Base-by-base conservation (phyloP, 345 rosid species). In the Populus deltoides region DNA sequence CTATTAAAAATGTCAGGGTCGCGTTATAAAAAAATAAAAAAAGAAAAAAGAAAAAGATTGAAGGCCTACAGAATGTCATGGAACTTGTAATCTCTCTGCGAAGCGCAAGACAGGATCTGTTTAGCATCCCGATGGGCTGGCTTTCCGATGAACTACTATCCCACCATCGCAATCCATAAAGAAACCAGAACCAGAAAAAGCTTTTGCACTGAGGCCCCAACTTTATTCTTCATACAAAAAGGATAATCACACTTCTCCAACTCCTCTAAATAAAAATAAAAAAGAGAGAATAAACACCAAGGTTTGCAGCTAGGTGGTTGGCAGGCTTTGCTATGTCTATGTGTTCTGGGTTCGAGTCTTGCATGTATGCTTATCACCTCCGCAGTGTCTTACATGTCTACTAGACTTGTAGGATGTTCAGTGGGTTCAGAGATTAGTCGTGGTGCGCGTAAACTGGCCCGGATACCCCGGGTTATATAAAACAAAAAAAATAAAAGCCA, bases 221-320 rank as follows among this genome's bases (percentile, higher is more conserved):
- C 71, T 79, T 83, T 85, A 83, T 86, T 86, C 84, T 75, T 78
- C 72, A 33, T 69, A 82, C 87, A 82, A 75, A 82, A 71, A 68
- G 66, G 81, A 80, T 83, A 65, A 79, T 70, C 77, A 80, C 67
- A 82, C 70, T 78, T 79, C 72, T 70, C 81, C 85, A 75, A 74
- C 81, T 77, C 81, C 81, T 77, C 77, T 20, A 73, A 1, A 27
- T 27, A n/a, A n/a, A n/a, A n/a, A n/a, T n/a, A 27, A 35, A 73
- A 31, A 74, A 68, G 68, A 67, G 80, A 65, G 59, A 71, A 70
- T 41, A n/a, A n/a, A n/a, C n/a, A n/a, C n/a, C n/a, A n/a, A n/a
- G n/a, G n/a, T n/a, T n/a, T n/a, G n/a, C n/a, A n/a, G n/a, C n/a
- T n/a, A n/a, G n/a, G n/a, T n/a, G n/a, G n/a, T n/a, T n/a, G n/a